phyloP scores from a whole-genome alignment of 305 asterid genomes.

The Coffea humblotiana region DNA sequence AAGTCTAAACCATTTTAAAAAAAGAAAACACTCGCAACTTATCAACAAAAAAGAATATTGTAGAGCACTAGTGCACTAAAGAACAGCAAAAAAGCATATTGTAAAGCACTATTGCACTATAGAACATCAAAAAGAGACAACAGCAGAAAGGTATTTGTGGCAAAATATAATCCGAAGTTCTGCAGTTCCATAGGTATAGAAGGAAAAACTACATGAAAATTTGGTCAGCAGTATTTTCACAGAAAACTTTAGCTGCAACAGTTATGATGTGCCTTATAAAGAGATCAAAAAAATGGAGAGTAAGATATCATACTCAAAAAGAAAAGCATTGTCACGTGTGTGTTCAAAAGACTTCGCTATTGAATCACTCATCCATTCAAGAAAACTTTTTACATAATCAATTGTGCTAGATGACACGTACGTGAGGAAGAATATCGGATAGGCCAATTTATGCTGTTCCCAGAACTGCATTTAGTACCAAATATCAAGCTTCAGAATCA shows the following conservation, averaged over 20 bases:
- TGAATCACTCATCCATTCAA: conserved; percentile 98
- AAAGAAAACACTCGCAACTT: not conserved
- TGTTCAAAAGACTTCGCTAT: conserved; percentile 93
- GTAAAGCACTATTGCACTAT: not conserved
- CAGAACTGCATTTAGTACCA: conserved; percentile 70
- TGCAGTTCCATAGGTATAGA: not conserved
- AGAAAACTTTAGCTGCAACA: not conserved
- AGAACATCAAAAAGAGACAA: not conserved
- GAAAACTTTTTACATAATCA: conserved; percentile 91
- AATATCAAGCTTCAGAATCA: conserved; percentile 20
- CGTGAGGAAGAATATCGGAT: conserved; percentile 84
- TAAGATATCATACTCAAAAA: conserved; percentile 61
- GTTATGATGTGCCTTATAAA: not conserved
- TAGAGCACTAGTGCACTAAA: too few relatives aligned
- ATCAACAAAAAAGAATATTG: not conserved
- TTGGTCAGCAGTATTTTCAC: conserved; percentile 1
- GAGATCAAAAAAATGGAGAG: conserved; percentile 4
- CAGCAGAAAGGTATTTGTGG: not conserved
- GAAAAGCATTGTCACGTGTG: conserved; percentile 90
- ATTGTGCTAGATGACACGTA: conserved; percentile 89
- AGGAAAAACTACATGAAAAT: not conserved
- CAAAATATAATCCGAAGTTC: not conserved
- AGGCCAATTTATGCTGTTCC: conserved; percentile 66
- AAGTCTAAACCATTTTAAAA: not conserved
- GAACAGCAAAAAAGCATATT: not conserved